phyloP scores from a whole-genome alignment of 2,329 filamentous ascomycete species.

The Trichoderma polysporum region DNA sequence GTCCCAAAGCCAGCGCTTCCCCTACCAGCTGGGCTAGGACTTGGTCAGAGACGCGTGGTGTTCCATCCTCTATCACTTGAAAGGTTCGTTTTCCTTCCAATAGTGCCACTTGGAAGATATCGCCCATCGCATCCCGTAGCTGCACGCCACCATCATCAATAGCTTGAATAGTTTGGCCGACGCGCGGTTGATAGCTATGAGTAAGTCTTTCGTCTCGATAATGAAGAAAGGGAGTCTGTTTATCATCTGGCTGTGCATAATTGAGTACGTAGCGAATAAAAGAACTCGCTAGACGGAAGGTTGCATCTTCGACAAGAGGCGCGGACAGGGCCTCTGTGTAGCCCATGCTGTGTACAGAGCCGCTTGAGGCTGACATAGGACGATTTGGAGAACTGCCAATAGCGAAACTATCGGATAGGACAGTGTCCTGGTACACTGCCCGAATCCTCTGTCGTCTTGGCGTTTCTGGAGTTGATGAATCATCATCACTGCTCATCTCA shows the following conservation, averaged over 20 bases:
- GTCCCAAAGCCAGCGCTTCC: not conserved
- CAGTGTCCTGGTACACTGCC: too few relatives aligned
- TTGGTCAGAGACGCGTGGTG: not conserved
- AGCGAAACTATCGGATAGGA: too few relatives aligned
- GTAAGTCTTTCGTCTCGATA: not conserved
- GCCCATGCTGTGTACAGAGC: not conserved
- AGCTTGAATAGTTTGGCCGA: not conserved
- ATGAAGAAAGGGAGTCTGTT: not conserved
- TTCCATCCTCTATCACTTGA: not conserved
- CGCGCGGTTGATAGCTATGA: not conserved
- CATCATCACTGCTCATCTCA: too few relatives aligned
- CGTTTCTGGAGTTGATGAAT: too few relatives aligned
- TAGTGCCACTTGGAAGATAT: not conserved
- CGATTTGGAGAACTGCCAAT: too few relatives aligned
- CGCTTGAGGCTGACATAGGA: too few relatives aligned
- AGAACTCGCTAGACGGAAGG: not conserved
- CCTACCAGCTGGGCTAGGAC: not conserved
- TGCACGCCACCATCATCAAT: conserved; percentile 15
- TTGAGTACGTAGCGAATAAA: conserved; percentile 11
- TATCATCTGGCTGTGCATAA: not conserved
- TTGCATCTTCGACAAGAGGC: conserved; percentile 5
- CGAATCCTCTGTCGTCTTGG: too few relatives aligned
- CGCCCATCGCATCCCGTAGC: not conserved
- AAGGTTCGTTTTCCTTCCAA: not conserved
- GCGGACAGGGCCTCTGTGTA: not conserved